phyloP scores from a whole-genome alignment of 164 flowering plant genomes.

The Vitis vinifera region DNA sequence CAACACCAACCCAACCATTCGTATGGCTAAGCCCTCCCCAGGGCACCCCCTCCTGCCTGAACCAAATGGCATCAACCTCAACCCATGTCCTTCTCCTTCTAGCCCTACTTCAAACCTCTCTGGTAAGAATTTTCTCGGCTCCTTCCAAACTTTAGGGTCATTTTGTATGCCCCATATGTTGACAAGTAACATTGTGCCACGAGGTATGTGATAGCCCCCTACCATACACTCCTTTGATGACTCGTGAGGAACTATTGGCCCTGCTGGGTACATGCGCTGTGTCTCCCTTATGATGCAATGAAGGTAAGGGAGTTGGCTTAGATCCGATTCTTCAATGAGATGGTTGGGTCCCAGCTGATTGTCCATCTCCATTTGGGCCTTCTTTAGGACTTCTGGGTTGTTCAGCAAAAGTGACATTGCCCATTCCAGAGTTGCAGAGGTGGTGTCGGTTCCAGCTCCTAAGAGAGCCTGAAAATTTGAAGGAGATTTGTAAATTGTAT shows the following conservation, averaged over 20 bases:
- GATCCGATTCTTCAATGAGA: conserved; percentile 34
- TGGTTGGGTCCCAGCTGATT: conserved; percentile 13
- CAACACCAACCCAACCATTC: conserved; percentile 29
- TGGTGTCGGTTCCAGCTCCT: conserved; percentile 43
- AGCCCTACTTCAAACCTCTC: conserved; percentile 28
- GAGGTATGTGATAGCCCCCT: conserved; percentile 31
- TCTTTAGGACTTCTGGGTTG: conserved; percentile 24
- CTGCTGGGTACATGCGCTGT: conserved; percentile 29
- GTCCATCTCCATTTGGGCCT: conserved; percentile 30
- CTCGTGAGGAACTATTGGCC: conserved; percentile 36
- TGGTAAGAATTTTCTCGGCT: conserved; percentile 30
- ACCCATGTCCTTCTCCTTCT: conserved; percentile 25
- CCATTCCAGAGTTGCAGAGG: conserved; percentile 49
- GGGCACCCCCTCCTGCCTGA: conserved; percentile 49
- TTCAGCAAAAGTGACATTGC: conserved; percentile 37
- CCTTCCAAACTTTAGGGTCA: conserved; percentile 29
- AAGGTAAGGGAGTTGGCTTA: conserved; percentile 30
- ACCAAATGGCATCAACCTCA: conserved; percentile 43
- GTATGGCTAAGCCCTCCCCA: conserved; percentile 37
- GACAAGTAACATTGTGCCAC: conserved; percentile 38
- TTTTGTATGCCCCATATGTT: conserved; percentile 42
- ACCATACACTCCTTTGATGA: conserved; percentile 32
- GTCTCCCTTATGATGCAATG: conserved; percentile 32
- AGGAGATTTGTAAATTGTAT: not conserved
- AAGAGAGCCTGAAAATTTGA: conserved; percentile 23